These are phyloP conservation scores for Fusarium newnesense DNA, from an alignment of 2,329 filamentous ascomycete genomes.

Conservation along the genomic window DNA sequence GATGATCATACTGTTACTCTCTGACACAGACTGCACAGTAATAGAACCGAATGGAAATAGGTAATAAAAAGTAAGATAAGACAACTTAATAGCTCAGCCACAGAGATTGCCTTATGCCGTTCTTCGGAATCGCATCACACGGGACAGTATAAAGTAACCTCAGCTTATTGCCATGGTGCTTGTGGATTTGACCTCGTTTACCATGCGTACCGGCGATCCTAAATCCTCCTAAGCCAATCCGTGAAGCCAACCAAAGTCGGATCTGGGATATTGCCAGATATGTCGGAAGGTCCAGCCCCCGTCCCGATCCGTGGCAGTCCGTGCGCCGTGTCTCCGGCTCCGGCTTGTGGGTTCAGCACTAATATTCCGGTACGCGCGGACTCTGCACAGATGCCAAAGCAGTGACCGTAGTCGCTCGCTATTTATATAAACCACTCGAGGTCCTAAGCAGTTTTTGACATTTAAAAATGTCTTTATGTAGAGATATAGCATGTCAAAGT, in stretches of 20 bases:
- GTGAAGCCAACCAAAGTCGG: accelerated
- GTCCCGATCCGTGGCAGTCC: neutral
- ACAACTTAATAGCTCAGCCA: too few relatives aligned
- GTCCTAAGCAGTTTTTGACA: neutral
- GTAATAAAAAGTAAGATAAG: too few relatives aligned
- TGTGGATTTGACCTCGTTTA: accelerated
- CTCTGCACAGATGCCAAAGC: neutral
- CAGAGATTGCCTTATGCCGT: accelerated
- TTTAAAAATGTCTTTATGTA: neutral
- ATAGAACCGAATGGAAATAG: too few relatives aligned
- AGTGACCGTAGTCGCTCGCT: neutral
- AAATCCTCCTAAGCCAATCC: accelerated
- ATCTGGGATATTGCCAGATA: neutral
- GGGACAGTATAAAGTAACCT: accelerated
- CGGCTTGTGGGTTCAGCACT: neutral
- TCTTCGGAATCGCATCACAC: neutral
- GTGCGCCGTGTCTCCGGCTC: too few relatives aligned
- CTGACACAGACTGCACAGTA: too few relatives aligned
- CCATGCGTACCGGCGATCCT: neutral
- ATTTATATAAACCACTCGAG: neutral
- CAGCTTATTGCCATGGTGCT: accelerated
- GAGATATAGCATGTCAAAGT: neutral
- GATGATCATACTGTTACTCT: accelerated
- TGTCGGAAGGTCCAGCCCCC: too few relatives aligned
- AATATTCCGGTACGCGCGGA: neutral